A percentile compares a stretch with the other conserved stretches of the same genome.
phyloP scores from a whole-genome alignment of 257 asterid species.

The Nicotiana otophora region DNA sequence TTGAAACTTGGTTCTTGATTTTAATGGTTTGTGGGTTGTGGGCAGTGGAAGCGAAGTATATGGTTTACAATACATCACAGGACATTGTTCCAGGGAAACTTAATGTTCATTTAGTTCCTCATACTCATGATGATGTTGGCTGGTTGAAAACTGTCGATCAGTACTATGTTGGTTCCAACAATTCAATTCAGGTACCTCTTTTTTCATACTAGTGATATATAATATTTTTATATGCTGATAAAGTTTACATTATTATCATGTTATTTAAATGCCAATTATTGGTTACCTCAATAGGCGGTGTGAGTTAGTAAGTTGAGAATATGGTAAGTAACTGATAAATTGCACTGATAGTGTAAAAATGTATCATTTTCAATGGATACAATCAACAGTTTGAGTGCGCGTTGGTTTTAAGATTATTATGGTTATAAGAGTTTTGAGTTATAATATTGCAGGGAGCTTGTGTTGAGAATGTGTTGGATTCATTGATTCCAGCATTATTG shows the following conservation, averaged over 20 bases:
- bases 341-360: not conserved
- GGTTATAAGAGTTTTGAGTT: not conserved
- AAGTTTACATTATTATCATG: not conserved
- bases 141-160: slow-evolving; percentile 97
- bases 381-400: not conserved
- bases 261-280: not conserved
- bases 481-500: slow-evolving; percentile 70
- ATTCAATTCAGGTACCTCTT: slow-evolving; percentile 68
- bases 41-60: slow-evolving; percentile 58
- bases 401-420: not conserved
- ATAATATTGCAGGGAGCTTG: slow-evolving; percentile 68
- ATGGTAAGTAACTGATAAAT: not conserved
- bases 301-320: not conserved
- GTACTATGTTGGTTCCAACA: slow-evolving; percentile 92
- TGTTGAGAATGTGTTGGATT: slow-evolving; percentile 91
- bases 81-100: slow-evolving; percentile 59
- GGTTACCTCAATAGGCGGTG: not conserved
- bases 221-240: not conserved
- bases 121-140: slow-evolving; percentile 95
- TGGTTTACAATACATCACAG: slow-evolving; percentile 70
- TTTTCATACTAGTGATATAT: not conserved
- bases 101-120: slow-evolving; percentile 96
- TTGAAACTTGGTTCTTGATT: slow-evolving; percentile 20
- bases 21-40: slow-evolving; percentile 28
- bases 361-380: not conserved